These are phyloP conservation scores for Tricholoma sp. DNA, from an alignment of 768 basidiomycete species.

Conservation along the genomic window DNA sequence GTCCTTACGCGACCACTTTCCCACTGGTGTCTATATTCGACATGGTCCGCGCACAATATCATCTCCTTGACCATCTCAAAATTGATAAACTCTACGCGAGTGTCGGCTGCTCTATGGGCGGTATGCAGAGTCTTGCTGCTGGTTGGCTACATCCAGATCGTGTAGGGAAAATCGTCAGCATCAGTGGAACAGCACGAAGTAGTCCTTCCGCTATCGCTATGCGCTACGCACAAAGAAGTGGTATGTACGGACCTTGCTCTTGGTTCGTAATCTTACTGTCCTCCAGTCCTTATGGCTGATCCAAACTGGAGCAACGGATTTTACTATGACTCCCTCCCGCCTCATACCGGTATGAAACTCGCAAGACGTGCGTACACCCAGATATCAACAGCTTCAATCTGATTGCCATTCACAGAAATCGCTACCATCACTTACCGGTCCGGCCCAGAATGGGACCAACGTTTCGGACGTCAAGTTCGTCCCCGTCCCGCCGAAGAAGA, in stretches of 20 bases:
- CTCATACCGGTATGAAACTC: constrained; percentile 97
- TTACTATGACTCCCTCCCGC: constrained; percentile 93
- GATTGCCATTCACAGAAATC: constrained; percentile 61
- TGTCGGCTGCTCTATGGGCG: constrained; percentile 96
- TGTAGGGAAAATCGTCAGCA: constrained; percentile 87
- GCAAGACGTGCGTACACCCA: constrained; percentile 66
- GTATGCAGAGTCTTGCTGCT: constrained; percentile 96
- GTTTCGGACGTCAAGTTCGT: constrained; percentile 83
- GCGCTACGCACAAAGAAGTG: constrained; percentile 94
- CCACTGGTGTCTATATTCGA: constrained; percentile 93
- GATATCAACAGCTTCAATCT: not conserved
- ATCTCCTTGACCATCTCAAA: constrained; percentile 76
- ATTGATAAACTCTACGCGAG: constrained; percentile 87
- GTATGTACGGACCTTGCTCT: constrained; percentile 29
- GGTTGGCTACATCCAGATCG: constrained; percentile 88
- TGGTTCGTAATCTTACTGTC: not conserved
- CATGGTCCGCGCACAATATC: constrained; percentile 94
- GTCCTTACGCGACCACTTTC: constrained; percentile 85
- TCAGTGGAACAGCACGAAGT: constrained; percentile 91
- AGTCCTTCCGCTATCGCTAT: constrained; percentile 91
- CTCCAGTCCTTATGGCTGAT: constrained; percentile 95
- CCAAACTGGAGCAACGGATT: constrained; percentile 99
- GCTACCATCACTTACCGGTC: constrained; percentile 99
- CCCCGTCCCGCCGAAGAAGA: constrained; percentile 31
- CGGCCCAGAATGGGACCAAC: constrained; percentile 97